Evolutionary conservation across 1,284 basidiomycete genomes (phyloP).

Genomic region (Ganoderma leucocontextum): DNA sequence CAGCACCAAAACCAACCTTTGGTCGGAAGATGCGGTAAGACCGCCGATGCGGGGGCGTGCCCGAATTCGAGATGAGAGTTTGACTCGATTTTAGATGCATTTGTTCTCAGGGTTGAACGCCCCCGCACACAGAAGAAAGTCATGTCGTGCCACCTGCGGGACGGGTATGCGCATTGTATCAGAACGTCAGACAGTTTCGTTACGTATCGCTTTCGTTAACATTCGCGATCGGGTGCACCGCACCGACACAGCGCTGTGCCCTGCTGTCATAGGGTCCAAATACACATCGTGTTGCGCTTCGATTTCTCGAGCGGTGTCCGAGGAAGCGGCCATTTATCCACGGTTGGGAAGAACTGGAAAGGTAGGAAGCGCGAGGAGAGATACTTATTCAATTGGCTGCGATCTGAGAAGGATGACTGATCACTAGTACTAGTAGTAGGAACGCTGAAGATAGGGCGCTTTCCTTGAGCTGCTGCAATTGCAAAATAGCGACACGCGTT

Average conservation of each 20-base stretch:
- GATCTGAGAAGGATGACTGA: background rate
- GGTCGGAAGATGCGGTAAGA: background rate
- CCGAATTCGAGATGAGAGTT: constrained; percentile 2
- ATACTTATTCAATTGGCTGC: constrained; percentile 1
- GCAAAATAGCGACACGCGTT: background rate
- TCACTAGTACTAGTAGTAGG: background rate
- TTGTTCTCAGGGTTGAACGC: constrained; percentile 1
- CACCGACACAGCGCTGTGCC: constrained; percentile 4
- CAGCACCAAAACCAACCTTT: background rate
- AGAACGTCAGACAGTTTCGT: constrained; percentile 1
- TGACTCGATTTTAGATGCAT: background rate
- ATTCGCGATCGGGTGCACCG: background rate
- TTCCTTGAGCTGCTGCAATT: background rate
- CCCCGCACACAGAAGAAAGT: background rate
- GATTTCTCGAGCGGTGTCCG: background rate
- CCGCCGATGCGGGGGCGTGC: background rate
- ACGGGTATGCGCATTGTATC: background rate
- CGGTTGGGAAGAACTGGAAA: background rate
- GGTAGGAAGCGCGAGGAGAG: background rate
- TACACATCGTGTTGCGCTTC: background rate
- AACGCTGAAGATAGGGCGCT: background rate
- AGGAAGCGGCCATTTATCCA: background rate
- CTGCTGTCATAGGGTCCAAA: constrained; percentile 1
- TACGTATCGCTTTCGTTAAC: background rate
- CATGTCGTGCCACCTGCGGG: background rate